Evolutionary conservation across 2,329 filamentous ascomycete genomes (phyloP).

Genomic region (Fusarium sp.): DNA sequence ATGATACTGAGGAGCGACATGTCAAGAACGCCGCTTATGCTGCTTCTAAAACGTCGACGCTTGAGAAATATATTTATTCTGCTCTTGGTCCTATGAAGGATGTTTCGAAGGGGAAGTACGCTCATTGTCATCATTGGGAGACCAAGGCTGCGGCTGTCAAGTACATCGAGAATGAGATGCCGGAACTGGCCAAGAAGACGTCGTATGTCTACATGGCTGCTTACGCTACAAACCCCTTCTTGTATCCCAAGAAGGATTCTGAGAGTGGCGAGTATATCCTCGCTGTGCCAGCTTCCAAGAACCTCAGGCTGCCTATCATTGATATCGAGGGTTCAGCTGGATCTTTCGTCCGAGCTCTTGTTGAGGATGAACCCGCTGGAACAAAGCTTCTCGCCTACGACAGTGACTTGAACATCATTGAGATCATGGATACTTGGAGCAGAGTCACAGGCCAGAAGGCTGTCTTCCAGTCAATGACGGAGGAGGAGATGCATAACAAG

Average conservation of each 20-base stretch:
- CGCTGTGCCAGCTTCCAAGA: constrained; percentile 39
- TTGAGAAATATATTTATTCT: constrained; percentile 59
- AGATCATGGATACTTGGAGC: constrained; percentile 48
- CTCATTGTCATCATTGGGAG: constrained; percentile 58
- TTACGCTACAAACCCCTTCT: constrained; percentile 35
- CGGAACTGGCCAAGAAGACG: constrained; percentile 52
- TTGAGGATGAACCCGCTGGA: constrained; percentile 50
- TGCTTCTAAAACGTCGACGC: constrained; percentile 49
- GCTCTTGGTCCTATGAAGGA: constrained; percentile 56
- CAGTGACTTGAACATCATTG: constrained; percentile 44
- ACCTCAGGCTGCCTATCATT: constrained; percentile 50
- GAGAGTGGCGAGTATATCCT: constrained; percentile 44
- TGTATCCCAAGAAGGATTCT: constrained; percentile 37
- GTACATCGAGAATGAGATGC: constrained; percentile 52
- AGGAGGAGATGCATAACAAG: constrained; percentile 46
- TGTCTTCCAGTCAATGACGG: constrained; percentile 39
- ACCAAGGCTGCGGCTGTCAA: constrained; percentile 57
- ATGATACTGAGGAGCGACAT: constrained; percentile 56
- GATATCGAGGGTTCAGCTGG: constrained; percentile 51
- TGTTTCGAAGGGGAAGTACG: constrained; percentile 53
- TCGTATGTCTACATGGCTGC: constrained; percentile 37
- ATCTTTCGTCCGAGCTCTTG: constrained; percentile 52
- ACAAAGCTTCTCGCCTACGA: constrained; percentile 57
- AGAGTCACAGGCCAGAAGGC: constrained; percentile 49
- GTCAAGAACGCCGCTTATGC: constrained; percentile 63